Conservation (phyloP, 2,329 filamentous ascomycete genomes). For the Exserohilum turcica region DNA sequence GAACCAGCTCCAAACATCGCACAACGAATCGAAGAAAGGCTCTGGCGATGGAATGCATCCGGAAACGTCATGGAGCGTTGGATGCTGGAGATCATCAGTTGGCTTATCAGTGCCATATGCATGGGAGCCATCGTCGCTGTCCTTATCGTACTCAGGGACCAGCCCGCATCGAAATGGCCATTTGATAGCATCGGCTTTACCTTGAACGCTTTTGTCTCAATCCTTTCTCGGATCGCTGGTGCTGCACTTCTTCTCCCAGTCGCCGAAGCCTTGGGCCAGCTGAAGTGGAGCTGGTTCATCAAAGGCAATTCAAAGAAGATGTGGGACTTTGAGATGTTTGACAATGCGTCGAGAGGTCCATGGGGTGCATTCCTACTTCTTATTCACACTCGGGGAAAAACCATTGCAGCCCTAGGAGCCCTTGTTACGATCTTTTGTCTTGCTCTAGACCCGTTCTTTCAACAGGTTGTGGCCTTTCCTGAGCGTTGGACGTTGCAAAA, state of each 20-base stretch:
- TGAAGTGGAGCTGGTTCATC: constrained; percentile 46
- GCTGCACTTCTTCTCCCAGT: constrained; percentile 37
- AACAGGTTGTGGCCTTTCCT: constrained; percentile 38
- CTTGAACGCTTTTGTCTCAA: constrained; percentile 35
- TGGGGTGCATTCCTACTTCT: constrained; percentile 31
- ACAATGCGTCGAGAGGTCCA: constrained; percentile 37
- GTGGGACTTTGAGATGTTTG: constrained; percentile 46
- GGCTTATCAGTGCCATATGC: constrained; percentile 31
- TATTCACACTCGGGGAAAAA: constrained; percentile 23
- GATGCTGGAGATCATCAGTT: constrained; percentile 35
- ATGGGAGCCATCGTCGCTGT: constrained; percentile 29
- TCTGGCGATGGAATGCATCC: constrained; percentile 24
- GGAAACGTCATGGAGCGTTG: constrained; percentile 29
- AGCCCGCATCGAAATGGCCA: constrained; percentile 15
- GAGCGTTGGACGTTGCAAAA: constrained; percentile 22
- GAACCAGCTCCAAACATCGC: constrained; percentile 21
- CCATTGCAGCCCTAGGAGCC: constrained; percentile 31
- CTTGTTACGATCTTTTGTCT: constrained; percentile 26
- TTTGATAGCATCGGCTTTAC: constrained; percentile 20
- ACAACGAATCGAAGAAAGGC: constrained; percentile 27
- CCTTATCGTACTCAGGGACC: constrained; percentile 13
- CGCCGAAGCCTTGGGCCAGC: constrained; percentile 39
- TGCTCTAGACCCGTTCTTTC: constrained; percentile 40
- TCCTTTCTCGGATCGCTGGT: constrained; percentile 36
- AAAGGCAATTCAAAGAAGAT: constrained; percentile 30